Base-by-base conservation (phyloP, 257 asterid species). In the Solanum ossicruentum region DNA sequence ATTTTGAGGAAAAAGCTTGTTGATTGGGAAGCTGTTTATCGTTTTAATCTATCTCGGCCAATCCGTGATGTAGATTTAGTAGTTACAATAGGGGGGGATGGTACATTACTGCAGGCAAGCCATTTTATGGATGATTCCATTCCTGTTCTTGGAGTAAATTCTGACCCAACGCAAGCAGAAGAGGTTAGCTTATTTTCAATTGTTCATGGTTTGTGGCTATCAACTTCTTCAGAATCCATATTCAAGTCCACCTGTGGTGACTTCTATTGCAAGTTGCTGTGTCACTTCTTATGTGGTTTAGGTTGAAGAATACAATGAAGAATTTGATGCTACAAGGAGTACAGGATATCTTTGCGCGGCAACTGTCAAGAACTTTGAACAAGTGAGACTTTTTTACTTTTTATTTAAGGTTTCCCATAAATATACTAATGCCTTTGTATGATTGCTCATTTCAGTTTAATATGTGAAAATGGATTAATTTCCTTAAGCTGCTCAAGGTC, bases 341-440 rank as follows among this genome's bases (percentile, higher is more conserved):
- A 95, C 98, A 21, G 98, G 98, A 85, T 90, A 92, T 89, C 98
- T 96, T 55, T 96, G 99, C 92, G 98, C 97, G 39, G 96, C 97
- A 80, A 94, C 98, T 55, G 85, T 88, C 21, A 83, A 87, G 82
- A 93, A 93, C 88, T 96, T 96, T 88, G 98, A 96, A 87, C 92
- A 91, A 88, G 99, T 96, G 77, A 89, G 84, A 41, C 54, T 16
- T 78, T 7, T 2, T 26, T 54, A 78, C 49, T 26, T 52, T 26
- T 65, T 85, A 49, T 65, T 63, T 83, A 73, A 52, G 82, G 8
- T 51, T 78, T 78, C 65, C 60, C 49, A 28, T 52, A 52, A 26
- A 28, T 52, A 36, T 78, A 23, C 49, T 78, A 4, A 17, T 77
- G 66, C 26, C 49, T 28, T 52, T 11, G 66, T 26, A 28, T 78